phyloP scores from a whole-genome alignment of 2,329 filamentous ascomycete genomes.

The Aureobasidium sp. region DNA sequence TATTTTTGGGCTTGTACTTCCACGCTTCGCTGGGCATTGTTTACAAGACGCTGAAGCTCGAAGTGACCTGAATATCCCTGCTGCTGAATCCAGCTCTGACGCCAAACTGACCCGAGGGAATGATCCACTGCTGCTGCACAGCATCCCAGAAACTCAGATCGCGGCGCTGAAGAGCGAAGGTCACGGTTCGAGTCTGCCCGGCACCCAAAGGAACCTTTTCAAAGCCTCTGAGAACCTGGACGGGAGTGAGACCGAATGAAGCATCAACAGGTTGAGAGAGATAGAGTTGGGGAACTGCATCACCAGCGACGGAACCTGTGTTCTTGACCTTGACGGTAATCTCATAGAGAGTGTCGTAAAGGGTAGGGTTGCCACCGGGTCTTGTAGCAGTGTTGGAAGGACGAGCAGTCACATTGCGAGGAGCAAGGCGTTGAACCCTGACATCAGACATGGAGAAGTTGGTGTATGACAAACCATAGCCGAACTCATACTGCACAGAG shows the following conservation, averaged over 20 bases:
- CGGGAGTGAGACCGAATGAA: conserved; percentile 30
- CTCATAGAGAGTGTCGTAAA: conserved; percentile 62
- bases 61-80: conserved; percentile 27
- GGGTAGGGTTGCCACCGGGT: conserved; percentile 50
- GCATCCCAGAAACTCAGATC: conserved; percentile 62
- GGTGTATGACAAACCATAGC: conserved; percentile 40
- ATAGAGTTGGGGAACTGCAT: conserved; percentile 57
- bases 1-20: too few species aligned
- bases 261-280: conserved; percentile 35
- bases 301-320: conserved; percentile 54
- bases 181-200: conserved; percentile 43
- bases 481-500: conserved; percentile 38
- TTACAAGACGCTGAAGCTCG: neutral
- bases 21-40: too few species aligned
- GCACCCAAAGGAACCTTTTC: conserved; percentile 49
- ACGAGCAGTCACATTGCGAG: neutral
- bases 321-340: conserved; percentile 62
- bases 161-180: conserved; percentile 49
- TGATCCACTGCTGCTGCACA: conserved; percentile 51
- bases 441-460: conserved; percentile 34
- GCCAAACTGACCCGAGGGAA: conserved; percentile 26
- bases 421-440: conserved; percentile 48
- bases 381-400: conserved; percentile 26
- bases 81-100: conserved; percentile 33
- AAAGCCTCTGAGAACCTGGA: conserved; percentile 54